phyloP scores from a whole-genome alignment of 2,329 filamentous ascomycete genomes.

The Zarea fungicola region DNA sequence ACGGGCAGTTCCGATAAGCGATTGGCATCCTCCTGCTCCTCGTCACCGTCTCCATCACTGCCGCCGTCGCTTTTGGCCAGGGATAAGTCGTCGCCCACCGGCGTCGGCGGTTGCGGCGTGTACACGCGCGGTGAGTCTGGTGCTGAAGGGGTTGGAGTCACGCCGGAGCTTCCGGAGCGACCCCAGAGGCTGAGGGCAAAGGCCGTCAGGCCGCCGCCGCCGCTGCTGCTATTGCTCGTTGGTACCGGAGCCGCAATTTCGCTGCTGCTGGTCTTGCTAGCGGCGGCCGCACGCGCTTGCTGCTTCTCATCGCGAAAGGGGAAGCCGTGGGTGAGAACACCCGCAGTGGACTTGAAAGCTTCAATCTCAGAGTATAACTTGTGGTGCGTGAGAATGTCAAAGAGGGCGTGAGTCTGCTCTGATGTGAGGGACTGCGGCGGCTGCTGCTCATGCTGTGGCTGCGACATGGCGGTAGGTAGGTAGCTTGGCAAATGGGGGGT shows the following conservation, averaged over 20 bases:
- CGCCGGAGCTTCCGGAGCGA: conserved; percentile 1
- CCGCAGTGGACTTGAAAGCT: conserved; percentile 60
- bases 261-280: conserved; percentile 16
- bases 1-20: conserved; percentile 52
- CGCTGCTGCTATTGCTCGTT: conserved; percentile 19
- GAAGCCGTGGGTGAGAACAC: conserved; percentile 63
- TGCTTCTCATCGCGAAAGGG: conserved; percentile 47
- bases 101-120: not conserved
- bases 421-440: conserved; percentile 26
- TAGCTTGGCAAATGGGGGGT: not conserved
- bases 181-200: conserved; percentile 12
- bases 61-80: not conserved
- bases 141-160: conserved; percentile 5
- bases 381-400: conserved; percentile 55
- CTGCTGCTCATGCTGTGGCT: too few species aligned
- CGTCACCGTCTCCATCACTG: conserved; percentile 23
- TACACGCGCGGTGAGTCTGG: conserved; percentile 1
- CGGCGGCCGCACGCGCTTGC: not conserved
- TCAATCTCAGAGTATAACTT: conserved; percentile 65
- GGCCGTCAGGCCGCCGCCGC: conserved; percentile 16
- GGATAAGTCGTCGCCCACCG: not conserved
- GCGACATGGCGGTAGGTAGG: not conserved
- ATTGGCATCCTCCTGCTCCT: not conserved
- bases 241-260: conserved; percentile 16
- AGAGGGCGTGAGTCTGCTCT: conserved; percentile 47